Conservation (phyloP, 2,329 filamentous ascomycete genomes). For the Aureobasidium uvarum region DNA sequence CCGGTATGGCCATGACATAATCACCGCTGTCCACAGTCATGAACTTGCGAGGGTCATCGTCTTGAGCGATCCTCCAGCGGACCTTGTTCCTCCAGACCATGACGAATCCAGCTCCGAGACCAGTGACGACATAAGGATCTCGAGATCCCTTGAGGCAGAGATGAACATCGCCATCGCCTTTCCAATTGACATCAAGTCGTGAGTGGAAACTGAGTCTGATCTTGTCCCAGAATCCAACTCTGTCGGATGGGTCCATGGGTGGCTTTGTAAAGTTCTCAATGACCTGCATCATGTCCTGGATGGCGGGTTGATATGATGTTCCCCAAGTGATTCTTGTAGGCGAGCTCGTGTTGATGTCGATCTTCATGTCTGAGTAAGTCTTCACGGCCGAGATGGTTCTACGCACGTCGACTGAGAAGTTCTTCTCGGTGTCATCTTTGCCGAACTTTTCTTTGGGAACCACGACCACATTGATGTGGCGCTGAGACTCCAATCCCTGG, state of each 20-base stretch:
- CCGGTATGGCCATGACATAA: constrained; percentile 90
- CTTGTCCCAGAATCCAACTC: constrained; percentile 98
- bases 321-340: constrained; percentile 96
- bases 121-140: constrained; percentile 90
- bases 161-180: constrained; percentile 92
- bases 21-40: constrained; percentile 96
- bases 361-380: constrained; percentile 86
- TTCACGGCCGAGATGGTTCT: constrained; percentile 94
- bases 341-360: constrained; percentile 90
- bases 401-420: constrained; percentile 81
- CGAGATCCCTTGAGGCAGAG: constrained; percentile 83
- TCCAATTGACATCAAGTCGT: constrained; percentile 84
- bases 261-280: constrained; percentile 97
- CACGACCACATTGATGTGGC: constrained; percentile 78
- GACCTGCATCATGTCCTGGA: constrained; percentile 99
- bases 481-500: constrained; percentile 72
- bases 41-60: constrained; percentile 85
- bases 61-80: constrained; percentile 76
- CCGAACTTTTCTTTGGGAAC: constrained; percentile 65
- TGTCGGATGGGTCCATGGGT: constrained; percentile 87
- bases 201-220: constrained; percentile 93
- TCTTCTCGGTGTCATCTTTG: constrained; percentile 58
- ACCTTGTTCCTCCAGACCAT: constrained; percentile 99
- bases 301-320: constrained; percentile 93
- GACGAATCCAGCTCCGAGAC: constrained; percentile 88